phyloP scores from a whole-genome alignment of 78 protist species.

The Dictyostelium discoideum region dicty_2.7 NC_007090.3:1915501-1916000 shows the following conservation, averaged over 20 bases:
- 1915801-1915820: background rate
- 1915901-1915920: too few species aligned
- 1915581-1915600: conserved; percentile 52
- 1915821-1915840: background rate
- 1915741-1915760: background rate
- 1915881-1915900: background rate
- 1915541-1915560: background rate
- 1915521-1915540: conserved; percentile 26
- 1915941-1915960: too few species aligned
- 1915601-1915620: conserved; percentile 21
- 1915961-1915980: too few species aligned
- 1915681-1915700: background rate
- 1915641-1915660: conserved; percentile 43
- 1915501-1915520: conserved; percentile 63
- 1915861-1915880: background rate
- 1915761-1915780: background rate
- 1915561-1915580: conserved; percentile 33
- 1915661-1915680: conserved; percentile 31
- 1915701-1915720: background rate
- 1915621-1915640: background rate
- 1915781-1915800: background rate
- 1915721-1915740: too few species aligned
- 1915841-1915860: background rate
- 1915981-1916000: too few species aligned
- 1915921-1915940: too few species aligned